These are phyloP conservation scores for Colletotrichum euphorbiae DNA, from an alignment of 2,329 filamentous ascomycete genomes.

Conservation along the genomic window DNA sequence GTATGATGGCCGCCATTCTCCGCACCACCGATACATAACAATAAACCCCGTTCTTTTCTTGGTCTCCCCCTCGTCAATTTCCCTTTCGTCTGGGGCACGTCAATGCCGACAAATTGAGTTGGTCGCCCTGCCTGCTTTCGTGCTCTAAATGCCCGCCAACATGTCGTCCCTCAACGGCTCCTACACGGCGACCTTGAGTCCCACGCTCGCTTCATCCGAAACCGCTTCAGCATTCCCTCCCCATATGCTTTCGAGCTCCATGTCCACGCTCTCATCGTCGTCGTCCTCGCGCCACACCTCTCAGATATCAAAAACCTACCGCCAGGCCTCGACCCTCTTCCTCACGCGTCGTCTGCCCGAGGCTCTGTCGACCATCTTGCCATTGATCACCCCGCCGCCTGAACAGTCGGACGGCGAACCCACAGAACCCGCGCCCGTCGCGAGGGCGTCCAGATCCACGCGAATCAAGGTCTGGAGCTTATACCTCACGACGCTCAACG, in stretches of 20 bases:
- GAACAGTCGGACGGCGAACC: slow-evolving; percentile 59
- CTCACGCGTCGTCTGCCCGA: slow-evolving; percentile 93
- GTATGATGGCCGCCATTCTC: slow-evolving; percentile 42
- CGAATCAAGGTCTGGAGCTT: slow-evolving; percentile 97
- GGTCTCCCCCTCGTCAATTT: slow-evolving; percentile 30
- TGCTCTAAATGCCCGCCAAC: slow-evolving; percentile 38
- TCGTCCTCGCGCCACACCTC: slow-evolving; percentile 71
- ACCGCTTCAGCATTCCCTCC: slow-evolving; percentile 59
- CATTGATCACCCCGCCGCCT: slow-evolving; percentile 76
- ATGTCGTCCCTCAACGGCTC: slow-evolving; percentile 59
- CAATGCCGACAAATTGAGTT: slow-evolving; percentile 38
- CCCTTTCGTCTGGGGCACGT: slow-evolving; percentile 31
- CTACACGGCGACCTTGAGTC: slow-evolving; percentile 58
- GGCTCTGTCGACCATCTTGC: slow-evolving; percentile 84
- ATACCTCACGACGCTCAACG: slow-evolving; percentile 93
- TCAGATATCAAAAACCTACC: slow-evolving; percentile 90
- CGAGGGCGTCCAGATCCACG: slow-evolving; percentile 82
- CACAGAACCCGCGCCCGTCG: slow-evolving; percentile 76
- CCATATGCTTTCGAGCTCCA: slow-evolving; percentile 70
- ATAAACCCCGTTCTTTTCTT: slow-evolving; percentile 36
- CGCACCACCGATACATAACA: slow-evolving; percentile 40
- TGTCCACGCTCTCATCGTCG: slow-evolving; percentile 75
- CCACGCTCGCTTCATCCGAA: slow-evolving; percentile 52
- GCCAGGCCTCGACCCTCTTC: slow-evolving; percentile 93
- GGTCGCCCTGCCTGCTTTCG: slow-evolving; percentile 8